Base-by-base conservation (phyloP, 2,329 filamentous ascomycete genomes). In the Diplodia sapinea region DNA sequence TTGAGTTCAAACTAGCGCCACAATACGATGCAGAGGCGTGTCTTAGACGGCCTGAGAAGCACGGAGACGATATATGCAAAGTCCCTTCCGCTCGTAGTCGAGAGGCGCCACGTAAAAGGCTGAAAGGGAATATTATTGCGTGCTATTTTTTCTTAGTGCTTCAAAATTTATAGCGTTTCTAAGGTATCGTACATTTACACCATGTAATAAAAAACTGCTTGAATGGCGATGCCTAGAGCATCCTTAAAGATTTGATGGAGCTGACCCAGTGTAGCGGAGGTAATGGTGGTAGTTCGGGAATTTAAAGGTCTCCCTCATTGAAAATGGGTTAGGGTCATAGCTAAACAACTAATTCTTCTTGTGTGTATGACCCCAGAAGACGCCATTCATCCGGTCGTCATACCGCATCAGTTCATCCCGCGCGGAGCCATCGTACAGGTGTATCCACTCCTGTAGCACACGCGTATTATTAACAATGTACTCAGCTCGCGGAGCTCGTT, bases 391-490 rank as follows among this genome's bases (percentile, higher is more conserved):
- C 31, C 6, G 4, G 15, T 55, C 31, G 17, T 55, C 71, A 15
- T 70, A 33, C 40, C 68, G 62, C 72, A 77, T 75, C 67, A 73
- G 62, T 38, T 70, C 57, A 68, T 77, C 74, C 57, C 68, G 70
- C 26, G 69, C 72, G 0, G 71, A 67, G 1, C 75, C 74, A 64
- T 76, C 74, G 64, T 75, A 70, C 2, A 77, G 67, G 68, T 77
- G 75, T 61, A 74, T 68, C 74, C 72, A 75, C 31, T 75, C 73
- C 61, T 77, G 75, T 15, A 77, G 63, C 7, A 77, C 72, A 15
- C 73, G 65, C 4, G 74, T 76, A 63, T 76, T 77, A 17, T 71
- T 72, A 3, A 73, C 73, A 17, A 76, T 66, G 59, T 75, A 74
- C 15, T 70, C 71, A 33, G 72, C 70, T 52, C 73, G 65, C 17